phyloP scores from a whole-genome alignment of 768 basidiomycete species.

The Termitomyces sp. region DNA sequence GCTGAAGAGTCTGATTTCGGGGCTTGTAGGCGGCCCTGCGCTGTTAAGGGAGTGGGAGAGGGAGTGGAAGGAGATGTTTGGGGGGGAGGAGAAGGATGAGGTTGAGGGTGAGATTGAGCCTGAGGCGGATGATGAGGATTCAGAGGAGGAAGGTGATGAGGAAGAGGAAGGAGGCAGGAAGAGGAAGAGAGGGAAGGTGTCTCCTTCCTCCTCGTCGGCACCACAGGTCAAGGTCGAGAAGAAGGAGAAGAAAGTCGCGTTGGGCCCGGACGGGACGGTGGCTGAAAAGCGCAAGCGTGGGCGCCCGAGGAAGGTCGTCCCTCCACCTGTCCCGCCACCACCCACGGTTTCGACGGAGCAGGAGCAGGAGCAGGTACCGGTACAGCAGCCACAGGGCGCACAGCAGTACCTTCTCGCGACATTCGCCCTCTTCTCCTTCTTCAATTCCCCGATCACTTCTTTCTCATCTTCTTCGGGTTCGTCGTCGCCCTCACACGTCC shows the following conservation, averaged over 20 bases:
- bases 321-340: constrained; percentile 34
- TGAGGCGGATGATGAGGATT: constrained; percentile 53
- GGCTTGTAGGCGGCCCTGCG: constrained; percentile 71
- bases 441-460: constrained; percentile 67
- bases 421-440: constrained; percentile 84
- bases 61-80: constrained; percentile 71
- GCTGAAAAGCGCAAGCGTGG: constrained; percentile 85
- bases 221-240: constrained; percentile 38
- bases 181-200: constrained; percentile 60
- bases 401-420: constrained; percentile 77
- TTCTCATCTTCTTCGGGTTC: constrained; percentile 24
- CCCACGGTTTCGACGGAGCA: constrained; percentile 19
- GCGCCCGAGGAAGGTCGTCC: constrained; percentile 69
- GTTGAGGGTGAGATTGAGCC: constrained; percentile 50
- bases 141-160: constrained; percentile 46
- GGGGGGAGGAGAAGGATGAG: constrained; percentile 73
- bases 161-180: constrained; percentile 46
- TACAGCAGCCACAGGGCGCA: constrained; percentile 22
- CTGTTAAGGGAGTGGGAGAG: constrained; percentile 73
- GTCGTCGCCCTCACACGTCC: constrained; percentile 36
- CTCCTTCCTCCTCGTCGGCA: constrained; percentile 14
- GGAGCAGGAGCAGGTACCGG: no score
- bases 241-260: constrained; percentile 42
- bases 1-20: constrained; percentile 60
- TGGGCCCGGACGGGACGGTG: constrained; percentile 27